Evolutionary conservation across 805 yeast genomes (phyloP).

Genomic region (Lachancea sp.): DNA sequence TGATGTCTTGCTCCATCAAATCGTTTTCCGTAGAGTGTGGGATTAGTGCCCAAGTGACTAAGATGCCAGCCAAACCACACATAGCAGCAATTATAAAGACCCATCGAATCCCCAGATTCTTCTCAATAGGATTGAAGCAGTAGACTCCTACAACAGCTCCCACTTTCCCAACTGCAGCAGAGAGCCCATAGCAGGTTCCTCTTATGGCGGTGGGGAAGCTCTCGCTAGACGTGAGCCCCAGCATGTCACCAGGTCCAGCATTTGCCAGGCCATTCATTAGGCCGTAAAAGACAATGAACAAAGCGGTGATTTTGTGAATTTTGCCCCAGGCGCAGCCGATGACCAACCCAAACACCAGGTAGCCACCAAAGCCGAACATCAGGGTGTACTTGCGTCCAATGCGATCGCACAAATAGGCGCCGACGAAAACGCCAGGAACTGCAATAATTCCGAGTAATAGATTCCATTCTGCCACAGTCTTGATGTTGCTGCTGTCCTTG

Average conservation of each 20-base stretch:
- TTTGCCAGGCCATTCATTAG: constrained; percentile 65
- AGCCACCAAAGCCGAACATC: constrained; percentile 65
- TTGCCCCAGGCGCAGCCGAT: constrained; percentile 59
- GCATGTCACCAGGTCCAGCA: constrained; percentile 72
- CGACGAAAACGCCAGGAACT: constrained; percentile 66
- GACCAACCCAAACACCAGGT: constrained; percentile 63
- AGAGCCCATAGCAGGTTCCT: constrained; percentile 67
- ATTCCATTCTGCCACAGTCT: constrained; percentile 66
- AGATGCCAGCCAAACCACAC: constrained; percentile 60
- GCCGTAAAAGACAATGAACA: constrained; percentile 69
- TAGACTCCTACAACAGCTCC: constrained; percentile 83
- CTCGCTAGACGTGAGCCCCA: constrained; percentile 64
- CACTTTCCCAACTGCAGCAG: constrained; percentile 76
- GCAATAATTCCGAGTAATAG: constrained; percentile 58
- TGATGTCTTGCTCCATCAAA: constrained; percentile 54
- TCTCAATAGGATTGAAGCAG: constrained; percentile 61
- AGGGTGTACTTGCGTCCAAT: constrained; percentile 69
- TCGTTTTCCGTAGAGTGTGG: constrained; percentile 72
- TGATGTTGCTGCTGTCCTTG: constrained; percentile 37
- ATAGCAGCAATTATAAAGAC: constrained; percentile 76
- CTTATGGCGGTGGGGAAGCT: constrained; percentile 70
- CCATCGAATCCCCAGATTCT: constrained; percentile 59
- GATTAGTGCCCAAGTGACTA: constrained; percentile 51
- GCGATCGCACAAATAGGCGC: constrained; percentile 57
- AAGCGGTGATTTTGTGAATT: constrained; percentile 49